Evolutionary conservation across 306 rosid species (phyloP).

Genomic region (Cucumis cinereus): DNA sequence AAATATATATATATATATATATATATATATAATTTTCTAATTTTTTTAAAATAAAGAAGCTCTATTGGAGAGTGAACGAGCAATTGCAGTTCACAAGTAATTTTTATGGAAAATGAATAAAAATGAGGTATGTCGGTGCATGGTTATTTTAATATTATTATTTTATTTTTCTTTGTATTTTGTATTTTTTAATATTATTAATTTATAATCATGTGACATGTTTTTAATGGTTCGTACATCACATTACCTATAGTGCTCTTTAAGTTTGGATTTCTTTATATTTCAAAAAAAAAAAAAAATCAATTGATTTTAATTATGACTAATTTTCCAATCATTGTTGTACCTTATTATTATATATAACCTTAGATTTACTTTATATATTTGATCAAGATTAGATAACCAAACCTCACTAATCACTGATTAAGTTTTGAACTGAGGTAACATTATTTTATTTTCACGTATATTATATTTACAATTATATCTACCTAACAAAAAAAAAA

Average conservation of each 20-base stretch:
- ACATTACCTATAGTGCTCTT: slow-evolving; percentile 5
- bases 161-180: not conserved
- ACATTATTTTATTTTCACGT: too few relatives aligned
- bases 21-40: too few relatives aligned
- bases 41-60: too few relatives aligned
- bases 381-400: not conserved
- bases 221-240: slow-evolving; percentile 8
- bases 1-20: too few relatives aligned
- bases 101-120: too few relatives aligned
- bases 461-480: too few relatives aligned
- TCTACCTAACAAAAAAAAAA: too few relatives aligned
- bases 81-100: too few relatives aligned
- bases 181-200: not conserved
- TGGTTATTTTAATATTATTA: not conserved
- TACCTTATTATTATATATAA: not conserved
- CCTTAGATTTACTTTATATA: not conserved
- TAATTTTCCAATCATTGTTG: not conserved
- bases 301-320: not conserved
- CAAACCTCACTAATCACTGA: not conserved
- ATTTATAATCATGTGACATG: slow-evolving; percentile 8
- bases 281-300: not conserved
- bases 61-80: too few relatives aligned
- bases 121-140: slow-evolving; percentile 1
- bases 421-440: not conserved
- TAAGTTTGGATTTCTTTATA: not conserved